Conservation (phyloP, 2,329 filamentous ascomycete species). For the Cryphonectria radicalis region DNA sequence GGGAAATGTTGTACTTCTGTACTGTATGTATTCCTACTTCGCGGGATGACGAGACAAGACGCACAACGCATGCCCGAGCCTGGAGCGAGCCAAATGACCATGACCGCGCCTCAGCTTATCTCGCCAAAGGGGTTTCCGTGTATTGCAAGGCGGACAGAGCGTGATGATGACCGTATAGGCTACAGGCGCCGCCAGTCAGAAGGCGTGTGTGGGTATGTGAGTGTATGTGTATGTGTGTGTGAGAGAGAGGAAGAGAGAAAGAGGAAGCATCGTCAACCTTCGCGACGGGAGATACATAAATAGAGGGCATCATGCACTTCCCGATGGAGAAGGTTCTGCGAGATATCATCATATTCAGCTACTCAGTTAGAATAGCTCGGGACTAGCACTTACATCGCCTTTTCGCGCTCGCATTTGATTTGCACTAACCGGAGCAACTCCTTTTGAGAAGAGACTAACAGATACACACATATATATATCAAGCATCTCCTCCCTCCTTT, state of each 20-base stretch:
- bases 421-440: not conserved
- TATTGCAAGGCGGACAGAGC: not conserved
- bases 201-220: not conserved
- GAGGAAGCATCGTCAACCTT: not conserved
- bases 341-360: not conserved
- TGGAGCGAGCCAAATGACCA: not conserved
- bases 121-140: not conserved
- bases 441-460: not conserved
- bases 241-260: too few relatives aligned
- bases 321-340: constrained; percentile 13
- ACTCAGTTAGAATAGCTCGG: not conserved
- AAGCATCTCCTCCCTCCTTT: not conserved
- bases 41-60: not conserved
- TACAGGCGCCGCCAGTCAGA: not conserved
- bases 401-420: not conserved
- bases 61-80: not conserved
- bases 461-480: not conserved
- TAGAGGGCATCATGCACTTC: not conserved
- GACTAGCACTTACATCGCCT: not conserved
- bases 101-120: not conserved
- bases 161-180: not conserved
- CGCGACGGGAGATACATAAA: constrained; percentile 2
- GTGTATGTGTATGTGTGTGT: too few relatives aligned
- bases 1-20: not conserved
- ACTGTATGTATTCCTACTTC: not conserved